A percentile compares a stretch with the other conserved stretches of the same genome.
Conservation (phyloP, 306 rosid genomes). For the Rubus idaeus region DNA sequence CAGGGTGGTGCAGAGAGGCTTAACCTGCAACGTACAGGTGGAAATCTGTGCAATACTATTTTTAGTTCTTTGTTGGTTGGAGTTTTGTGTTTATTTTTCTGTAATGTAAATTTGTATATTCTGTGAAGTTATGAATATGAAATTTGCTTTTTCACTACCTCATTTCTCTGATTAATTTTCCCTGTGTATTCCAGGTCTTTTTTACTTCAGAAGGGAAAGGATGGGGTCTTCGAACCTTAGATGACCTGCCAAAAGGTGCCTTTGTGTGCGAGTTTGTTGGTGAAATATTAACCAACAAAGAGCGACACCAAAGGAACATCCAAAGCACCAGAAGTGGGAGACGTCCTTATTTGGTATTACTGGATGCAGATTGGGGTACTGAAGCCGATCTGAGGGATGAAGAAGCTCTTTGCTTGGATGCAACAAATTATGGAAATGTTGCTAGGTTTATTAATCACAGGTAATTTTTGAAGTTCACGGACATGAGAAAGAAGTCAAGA, state of each 20-base stretch:
- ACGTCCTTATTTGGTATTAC: constrained; percentile 42
- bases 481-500: too few species aligned
- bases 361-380: constrained; percentile 80
- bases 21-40: constrained; percentile 85
- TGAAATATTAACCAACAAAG: constrained; percentile 69
- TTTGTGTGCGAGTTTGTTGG: constrained; percentile 92
- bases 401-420: constrained; percentile 84
- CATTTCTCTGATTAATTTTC: constrained; percentile 3
- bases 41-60: not conserved
- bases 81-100: not conserved
- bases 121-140: not conserved
- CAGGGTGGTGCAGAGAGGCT: constrained; percentile 91
- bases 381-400: constrained; percentile 46
- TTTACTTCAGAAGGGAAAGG: constrained; percentile 79
- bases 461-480: constrained; percentile 39
- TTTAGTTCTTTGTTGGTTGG: not conserved
- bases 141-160: not conserved
- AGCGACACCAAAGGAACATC: constrained; percentile 58
- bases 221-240: constrained; percentile 93
- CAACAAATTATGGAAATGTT: constrained; percentile 77
- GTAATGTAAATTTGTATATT: not conserved
- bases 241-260: constrained; percentile 84
- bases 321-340: constrained; percentile 48
- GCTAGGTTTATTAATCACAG: constrained; percentile 95
- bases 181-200: constrained; percentile 61